These are phyloP conservation scores for Przewalskia tangutica DNA, from an alignment of 257 asterid species.

Conservation along the genomic window DNA sequence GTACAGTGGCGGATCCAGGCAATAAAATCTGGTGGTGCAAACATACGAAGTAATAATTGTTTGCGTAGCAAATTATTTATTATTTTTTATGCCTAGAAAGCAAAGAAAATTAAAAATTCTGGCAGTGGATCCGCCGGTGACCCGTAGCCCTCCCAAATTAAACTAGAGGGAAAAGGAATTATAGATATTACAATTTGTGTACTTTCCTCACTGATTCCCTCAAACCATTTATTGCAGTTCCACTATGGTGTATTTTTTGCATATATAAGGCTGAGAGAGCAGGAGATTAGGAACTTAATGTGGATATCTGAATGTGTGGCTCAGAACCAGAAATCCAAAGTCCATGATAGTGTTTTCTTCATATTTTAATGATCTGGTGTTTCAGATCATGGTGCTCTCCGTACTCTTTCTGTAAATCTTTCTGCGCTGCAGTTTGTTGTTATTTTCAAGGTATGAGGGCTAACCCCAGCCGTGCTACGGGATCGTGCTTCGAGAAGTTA, in stretches of 20 bases:
- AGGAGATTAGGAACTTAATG: constrained; percentile 91
- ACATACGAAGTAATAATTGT: too few species aligned
- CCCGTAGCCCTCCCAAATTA: not conserved
- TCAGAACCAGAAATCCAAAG: constrained; percentile 85
- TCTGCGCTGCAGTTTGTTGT: not conserved
- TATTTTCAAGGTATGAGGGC: not conserved
- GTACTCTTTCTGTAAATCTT: not conserved
- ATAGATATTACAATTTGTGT: not conserved
- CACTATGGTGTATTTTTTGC: constrained; percentile 84
- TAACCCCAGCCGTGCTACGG: not conserved
- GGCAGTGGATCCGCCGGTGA: too few species aligned
- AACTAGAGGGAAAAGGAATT: not conserved
- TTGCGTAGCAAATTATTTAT: too few species aligned
- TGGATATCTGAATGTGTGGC: constrained; percentile 97
- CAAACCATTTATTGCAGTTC: constrained; percentile 43
- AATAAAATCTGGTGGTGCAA: too few species aligned
- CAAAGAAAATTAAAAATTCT: too few species aligned
- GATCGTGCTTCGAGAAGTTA: not conserved
- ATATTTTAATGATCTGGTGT: constrained; percentile 35
- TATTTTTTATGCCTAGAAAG: too few species aligned
- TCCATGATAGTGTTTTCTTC: constrained; percentile 82
- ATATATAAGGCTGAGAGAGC: constrained; percentile 82
- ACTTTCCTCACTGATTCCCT: not conserved
- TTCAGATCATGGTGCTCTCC: not conserved
- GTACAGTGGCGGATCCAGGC: too few species aligned